These are phyloP conservation scores for Bombardia bombarda DNA, from an alignment of 495 filamentous ascomycete species.

Conservation along the genomic window DNA sequence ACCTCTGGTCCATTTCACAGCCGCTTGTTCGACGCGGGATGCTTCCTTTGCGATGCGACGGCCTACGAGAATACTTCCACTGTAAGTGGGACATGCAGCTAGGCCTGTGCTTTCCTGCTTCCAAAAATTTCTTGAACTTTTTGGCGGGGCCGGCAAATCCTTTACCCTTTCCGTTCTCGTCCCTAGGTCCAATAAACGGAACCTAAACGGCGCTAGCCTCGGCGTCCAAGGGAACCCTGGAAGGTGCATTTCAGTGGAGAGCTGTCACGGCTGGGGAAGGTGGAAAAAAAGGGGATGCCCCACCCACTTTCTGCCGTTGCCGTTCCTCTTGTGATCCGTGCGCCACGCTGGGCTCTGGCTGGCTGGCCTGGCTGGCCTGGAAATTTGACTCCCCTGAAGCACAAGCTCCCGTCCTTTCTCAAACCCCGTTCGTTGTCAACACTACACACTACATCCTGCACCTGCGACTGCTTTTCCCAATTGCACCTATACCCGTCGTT, in stretches of 20 bases:
- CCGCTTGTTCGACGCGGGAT: too few relatives aligned
- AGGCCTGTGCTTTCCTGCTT: conserved; percentile 1
- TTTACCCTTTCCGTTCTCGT: conserved; percentile 18
- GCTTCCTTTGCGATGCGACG: not conserved
- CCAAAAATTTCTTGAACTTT: conserved; percentile 22
- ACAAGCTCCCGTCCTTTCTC: not conserved
- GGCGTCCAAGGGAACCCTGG: conserved; percentile 10
- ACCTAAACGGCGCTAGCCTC: not conserved
- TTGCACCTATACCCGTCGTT: conserved; percentile 11
- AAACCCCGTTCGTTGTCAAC: not conserved
- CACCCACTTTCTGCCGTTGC: conserved; percentile 14
- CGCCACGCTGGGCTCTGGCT: not conserved
- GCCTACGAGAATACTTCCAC: too few relatives aligned
- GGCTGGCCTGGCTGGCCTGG: too few relatives aligned
- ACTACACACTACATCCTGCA: not conserved
- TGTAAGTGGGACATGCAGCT: conserved; percentile 8
- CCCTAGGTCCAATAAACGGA: too few relatives aligned
- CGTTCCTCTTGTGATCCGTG: conserved; percentile 16
- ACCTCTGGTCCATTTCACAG: conserved; percentile 16
- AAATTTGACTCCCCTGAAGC: not conserved
- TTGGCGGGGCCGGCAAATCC: conserved; percentile 25
- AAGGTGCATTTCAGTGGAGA: conserved; percentile 7
- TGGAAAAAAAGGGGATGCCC: conserved; percentile 17
- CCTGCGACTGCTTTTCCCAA: not conserved
- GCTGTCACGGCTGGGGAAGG: conserved; percentile 18